Base-by-base conservation (phyloP, 1,139 yeast species). In the Pneumocystis jirovecii region DNA sequence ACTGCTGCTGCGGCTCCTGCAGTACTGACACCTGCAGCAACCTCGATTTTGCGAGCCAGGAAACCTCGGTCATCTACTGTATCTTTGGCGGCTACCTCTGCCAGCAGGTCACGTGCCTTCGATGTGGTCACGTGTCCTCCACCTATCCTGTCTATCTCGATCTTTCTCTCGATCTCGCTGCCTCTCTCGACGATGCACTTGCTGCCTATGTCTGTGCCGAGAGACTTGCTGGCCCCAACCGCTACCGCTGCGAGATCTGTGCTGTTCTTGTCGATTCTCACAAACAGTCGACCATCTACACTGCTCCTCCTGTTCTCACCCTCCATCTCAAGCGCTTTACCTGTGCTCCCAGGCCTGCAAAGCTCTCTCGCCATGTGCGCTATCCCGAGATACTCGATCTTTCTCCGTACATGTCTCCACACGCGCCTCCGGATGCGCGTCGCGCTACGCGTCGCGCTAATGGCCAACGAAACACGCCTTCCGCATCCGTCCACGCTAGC, bases 131-230 rank as follows among this genome's bases (percentile, higher is more conserved):
- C 71, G 83, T 87, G 29, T 87, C 96, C n/a, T 84, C 84, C 63
- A 93, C 98, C 12, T 85, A 86, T 70, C 98, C 93, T 76, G 97
- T 95, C 74, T 88, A 93, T 73, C 91, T 91, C 74, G 98, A 93
- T 76, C 79, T 93, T 67, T 87, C 96, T 6, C 80, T 93, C 63
- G 91, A 87, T 64, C 78, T 85, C 70, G 64, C 64, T 37, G 65
- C 61, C 19, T 42, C 70, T 8, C 44, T 71, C 37, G 67, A 66
- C 7, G 68, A 67, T 34, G 71, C 70, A 37, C 63, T 71, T 3
- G 57, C 64, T 8, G 61, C 63, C 19, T 69, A 68, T 60, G 69
- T 70, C 17, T 65, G 68, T 5, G 66, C 67, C 34, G 73, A 71
- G 57, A 63, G 64, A 39, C 66, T 71, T 12, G 66, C 66, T 17